Conservation (phyloP, 345 rosid genomes). For the Schrenkiella parvula region DNA sequence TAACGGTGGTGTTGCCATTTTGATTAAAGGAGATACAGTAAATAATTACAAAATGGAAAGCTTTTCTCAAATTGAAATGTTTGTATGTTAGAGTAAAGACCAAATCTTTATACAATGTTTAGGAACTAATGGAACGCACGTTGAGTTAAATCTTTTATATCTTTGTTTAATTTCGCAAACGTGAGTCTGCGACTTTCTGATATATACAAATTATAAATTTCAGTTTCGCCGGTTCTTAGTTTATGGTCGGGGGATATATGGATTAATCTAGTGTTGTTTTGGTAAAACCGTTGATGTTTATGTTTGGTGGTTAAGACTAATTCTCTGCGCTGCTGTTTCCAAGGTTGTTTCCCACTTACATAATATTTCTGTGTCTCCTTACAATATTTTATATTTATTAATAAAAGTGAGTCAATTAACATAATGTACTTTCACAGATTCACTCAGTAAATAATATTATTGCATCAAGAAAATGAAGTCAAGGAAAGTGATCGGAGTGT, state of each 20-base stretch:
- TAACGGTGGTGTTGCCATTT: constrained; percentile 38
- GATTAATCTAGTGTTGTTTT: constrained; percentile 13
- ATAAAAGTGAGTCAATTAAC: background rate
- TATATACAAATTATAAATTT: background rate
- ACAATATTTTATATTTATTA: background rate
- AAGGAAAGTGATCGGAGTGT: background rate
- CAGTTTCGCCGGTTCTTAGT: constrained; percentile 25
- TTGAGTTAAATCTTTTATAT: background rate
- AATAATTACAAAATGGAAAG: background rate
- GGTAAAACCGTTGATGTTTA: background rate
- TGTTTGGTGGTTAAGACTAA: constrained; percentile 15
- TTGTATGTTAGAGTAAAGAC: background rate
- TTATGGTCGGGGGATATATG: constrained; percentile 28
- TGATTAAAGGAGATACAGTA: background rate
- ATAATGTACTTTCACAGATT: background rate
- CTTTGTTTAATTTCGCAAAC: constrained; percentile 23
- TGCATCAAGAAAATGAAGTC: constrained; percentile 3
- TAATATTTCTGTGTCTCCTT: constrained; percentile 14
- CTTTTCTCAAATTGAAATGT: background rate
- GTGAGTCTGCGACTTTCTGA: constrained; percentile 20
- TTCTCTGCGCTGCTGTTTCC: constrained; percentile 27
- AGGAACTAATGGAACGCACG: constrained; percentile 32
- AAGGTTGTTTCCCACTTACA: constrained; percentile 32
- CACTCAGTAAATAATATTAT: background rate
- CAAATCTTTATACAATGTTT: constrained; percentile 22